Conservation (phyloP, 208 protist species). For the Polymyxa betae region DNA sequence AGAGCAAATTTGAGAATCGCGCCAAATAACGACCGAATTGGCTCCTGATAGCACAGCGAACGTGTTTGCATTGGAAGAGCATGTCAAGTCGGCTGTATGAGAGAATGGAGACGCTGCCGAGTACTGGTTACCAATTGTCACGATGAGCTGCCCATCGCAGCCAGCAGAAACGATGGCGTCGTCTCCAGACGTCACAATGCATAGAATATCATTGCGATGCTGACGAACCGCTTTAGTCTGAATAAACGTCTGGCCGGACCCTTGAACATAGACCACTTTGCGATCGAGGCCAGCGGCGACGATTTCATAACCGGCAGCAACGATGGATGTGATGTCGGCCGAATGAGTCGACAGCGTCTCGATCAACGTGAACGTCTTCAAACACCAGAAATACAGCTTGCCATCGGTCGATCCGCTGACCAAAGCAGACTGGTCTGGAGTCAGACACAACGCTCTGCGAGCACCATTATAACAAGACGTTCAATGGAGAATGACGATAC, state of each 20-base stretch:
- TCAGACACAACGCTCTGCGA: neutral
- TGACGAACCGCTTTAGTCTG: neutral
- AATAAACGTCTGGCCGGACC: neutral
- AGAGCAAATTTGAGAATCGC: neutral
- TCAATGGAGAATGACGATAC: neutral
- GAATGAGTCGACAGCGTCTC: neutral
- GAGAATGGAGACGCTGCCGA: neutral
- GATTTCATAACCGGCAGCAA: neutral
- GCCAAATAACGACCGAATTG: neutral
- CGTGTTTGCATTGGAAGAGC: neutral
- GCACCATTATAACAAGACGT: neutral
- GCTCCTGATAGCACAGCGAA: neutral
- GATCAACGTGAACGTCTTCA: neutral
- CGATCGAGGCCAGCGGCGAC: neutral
- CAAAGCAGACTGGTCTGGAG: neutral
- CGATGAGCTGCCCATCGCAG: neutral
- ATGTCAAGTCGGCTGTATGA: neutral
- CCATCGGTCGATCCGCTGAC: neutral
- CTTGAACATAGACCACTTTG: neutral
- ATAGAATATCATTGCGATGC: conserved; percentile 18
- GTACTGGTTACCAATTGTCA: neutral
- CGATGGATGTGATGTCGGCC: neutral
- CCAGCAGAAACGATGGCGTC: conserved; percentile 15
- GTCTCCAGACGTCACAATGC: neutral
- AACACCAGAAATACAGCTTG: neutral